Conservation (phyloP, 2,329 filamentous ascomycete genomes). For the Pezicula rhizophila region DNA sequence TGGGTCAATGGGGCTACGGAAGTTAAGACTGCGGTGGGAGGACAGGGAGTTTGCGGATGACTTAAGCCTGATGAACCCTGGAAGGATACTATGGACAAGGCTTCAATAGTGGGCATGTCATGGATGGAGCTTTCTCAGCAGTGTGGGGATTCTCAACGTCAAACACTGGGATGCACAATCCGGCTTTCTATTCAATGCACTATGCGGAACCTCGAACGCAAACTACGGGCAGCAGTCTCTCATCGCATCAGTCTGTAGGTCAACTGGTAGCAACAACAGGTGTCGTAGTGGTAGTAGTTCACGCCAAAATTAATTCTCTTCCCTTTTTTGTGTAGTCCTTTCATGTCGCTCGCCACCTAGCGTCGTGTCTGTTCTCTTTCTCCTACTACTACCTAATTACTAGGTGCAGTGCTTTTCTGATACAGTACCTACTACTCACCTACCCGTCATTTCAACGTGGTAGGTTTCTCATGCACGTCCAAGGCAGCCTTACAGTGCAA, state of each 20-base stretch:
- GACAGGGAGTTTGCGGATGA: slow-evolving; percentile 14
- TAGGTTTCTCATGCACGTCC: slow-evolving; percentile 18
- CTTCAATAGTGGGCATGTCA: slow-evolving; percentile 21
- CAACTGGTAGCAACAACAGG: too few species aligned
- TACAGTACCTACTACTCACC: slow-evolving; percentile 13
- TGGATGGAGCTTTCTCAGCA: slow-evolving; percentile 19
- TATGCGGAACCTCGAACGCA: slow-evolving; percentile 16
- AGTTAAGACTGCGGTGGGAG: slow-evolving; percentile 9
- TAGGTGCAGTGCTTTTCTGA: too few species aligned
- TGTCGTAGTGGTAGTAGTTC: background rate
- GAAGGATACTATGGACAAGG: slow-evolving; percentile 26
- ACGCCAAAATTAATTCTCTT: slow-evolving; percentile 4
- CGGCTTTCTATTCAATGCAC: slow-evolving; percentile 25
- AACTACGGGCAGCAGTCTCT: background rate
- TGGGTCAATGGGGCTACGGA: slow-evolving; percentile 12
- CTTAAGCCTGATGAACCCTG: slow-evolving; percentile 16
- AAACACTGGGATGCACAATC: slow-evolving; percentile 26
- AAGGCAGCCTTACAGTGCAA: slow-evolving; percentile 22
- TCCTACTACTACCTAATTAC: too few species aligned
- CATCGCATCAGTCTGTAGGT: background rate
- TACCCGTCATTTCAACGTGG: slow-evolving; percentile 24
- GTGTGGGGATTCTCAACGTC: slow-evolving; percentile 28
- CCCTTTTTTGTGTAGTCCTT: slow-evolving; percentile 11
- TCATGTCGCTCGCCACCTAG: slow-evolving; percentile 25
- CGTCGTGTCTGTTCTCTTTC: slow-evolving; percentile 15